These are phyloP conservation scores for Pterula multifida DNA, from an alignment of 1,284 basidiomycete genomes.

Conservation along the genomic window DNA sequence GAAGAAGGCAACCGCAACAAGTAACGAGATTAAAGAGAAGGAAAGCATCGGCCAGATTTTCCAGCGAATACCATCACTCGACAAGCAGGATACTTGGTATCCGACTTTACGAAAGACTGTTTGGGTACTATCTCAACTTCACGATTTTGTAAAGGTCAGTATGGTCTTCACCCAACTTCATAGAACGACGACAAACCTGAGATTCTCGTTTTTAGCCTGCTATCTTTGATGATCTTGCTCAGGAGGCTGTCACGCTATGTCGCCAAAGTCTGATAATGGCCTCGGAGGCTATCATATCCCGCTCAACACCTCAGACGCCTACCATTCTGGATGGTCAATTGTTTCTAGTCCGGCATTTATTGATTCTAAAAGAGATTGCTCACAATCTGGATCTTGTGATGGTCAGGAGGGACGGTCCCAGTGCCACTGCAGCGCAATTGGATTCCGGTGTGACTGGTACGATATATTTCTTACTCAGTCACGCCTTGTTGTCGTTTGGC, in stretches of 20 bases:
- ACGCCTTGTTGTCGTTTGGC: constrained; percentile 4
- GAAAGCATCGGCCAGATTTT: constrained; percentile 56
- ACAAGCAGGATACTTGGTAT: constrained; percentile 79
- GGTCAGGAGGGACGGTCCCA: constrained; percentile 20
- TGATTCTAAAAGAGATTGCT: constrained; percentile 84
- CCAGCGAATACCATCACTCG: constrained; percentile 49
- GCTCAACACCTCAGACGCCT: constrained; percentile 18
- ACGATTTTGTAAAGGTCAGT: constrained; percentile 80
- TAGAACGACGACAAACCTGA: background rate
- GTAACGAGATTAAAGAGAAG: constrained; percentile 34
- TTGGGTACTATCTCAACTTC: constrained; percentile 80
- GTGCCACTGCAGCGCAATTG: constrained; percentile 11
- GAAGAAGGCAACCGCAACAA: constrained; percentile 1
- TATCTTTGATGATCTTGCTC: constrained; percentile 89
- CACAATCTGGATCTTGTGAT: constrained; percentile 57
- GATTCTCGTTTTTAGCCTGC: constrained; percentile 41
- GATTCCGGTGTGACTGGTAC: constrained; percentile 41
- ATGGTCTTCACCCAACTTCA: background rate
- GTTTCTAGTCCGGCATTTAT: constrained; percentile 82
- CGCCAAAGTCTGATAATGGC: constrained; percentile 67
- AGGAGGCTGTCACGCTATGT: constrained; percentile 78
- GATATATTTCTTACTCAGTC: constrained; percentile 9
- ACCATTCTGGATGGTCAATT: constrained; percentile 18
- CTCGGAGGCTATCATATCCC: constrained; percentile 47
- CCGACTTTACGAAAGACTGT: constrained; percentile 76